Evolutionary conservation across 352 stramenopile genomes (phyloP), one percentile per base, ranked within the genome.

Genomic region (Pythium aristosporum): DNA sequence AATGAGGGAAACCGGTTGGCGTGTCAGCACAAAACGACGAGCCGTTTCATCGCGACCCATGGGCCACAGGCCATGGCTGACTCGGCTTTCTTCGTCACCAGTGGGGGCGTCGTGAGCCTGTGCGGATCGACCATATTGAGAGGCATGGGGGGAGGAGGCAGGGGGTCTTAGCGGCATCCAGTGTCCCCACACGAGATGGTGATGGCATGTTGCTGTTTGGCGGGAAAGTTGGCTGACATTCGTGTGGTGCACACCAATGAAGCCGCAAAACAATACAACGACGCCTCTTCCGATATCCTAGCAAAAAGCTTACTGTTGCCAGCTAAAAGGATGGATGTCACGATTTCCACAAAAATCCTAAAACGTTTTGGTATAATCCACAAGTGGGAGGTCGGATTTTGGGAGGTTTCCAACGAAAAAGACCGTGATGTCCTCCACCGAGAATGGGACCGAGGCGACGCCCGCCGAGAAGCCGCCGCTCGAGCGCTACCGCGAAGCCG

Each of bases 401-500:
- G 34, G 34, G 0, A 13, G 34, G 8, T 39, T 39, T 39, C 30
- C 49, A 44, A 44, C 10, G 36, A 30, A 36, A n/a, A 49, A 28
- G 3, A 56, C 36, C 5, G 15, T 37, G 37, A 39, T 50, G 16
- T 23, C 46, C 2, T 34, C 52, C 4, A 57, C 46, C 15, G 53
- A 23, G 25, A 61, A 63, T 37, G 50, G 47, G 16, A 37, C 54
- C 12, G 49, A 51, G 30, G 32, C 10, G 42, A 46, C 36, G 23
- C 39, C 54, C 1, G 10, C 32, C 6, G 50, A 21, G 25, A 51
- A 76, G 67, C 71, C 80, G 63, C 79, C 79, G 18, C 57, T 88
- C 34, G 74, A 91, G 57, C 69, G 68, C 20, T 76, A 87, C 43
- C 68, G 47, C 20, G 80, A 87, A 32, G 62, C 69, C 15, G 80